phyloP scores from a whole-genome alignment of 2,329 filamentous ascomycete genomes.

The Fusarium keratoplasticum region DNA sequence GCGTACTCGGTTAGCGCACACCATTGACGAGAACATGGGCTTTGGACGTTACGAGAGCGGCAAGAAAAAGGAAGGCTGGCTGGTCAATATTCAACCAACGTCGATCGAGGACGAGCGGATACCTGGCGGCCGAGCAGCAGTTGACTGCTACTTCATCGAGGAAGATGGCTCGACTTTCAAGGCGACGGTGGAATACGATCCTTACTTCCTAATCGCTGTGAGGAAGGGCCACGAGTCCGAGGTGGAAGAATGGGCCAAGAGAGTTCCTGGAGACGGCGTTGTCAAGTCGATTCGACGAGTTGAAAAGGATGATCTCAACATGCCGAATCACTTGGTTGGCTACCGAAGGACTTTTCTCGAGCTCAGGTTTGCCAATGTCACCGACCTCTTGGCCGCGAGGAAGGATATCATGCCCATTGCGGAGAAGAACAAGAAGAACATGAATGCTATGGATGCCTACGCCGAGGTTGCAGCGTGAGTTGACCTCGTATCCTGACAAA shows the following conservation, averaged over 20 bases:
- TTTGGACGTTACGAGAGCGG: conserved; percentile 93
- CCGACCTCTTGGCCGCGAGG: conserved; percentile 85
- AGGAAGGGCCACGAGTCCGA: conserved; percentile 90
- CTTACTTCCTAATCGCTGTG: conserved; percentile 93
- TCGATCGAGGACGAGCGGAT: conserved; percentile 86
- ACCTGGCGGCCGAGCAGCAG: conserved; percentile 85
- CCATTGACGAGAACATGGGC: conserved; percentile 94
- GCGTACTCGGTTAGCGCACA: conserved; percentile 82
- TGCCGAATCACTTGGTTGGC: conserved; percentile 96
- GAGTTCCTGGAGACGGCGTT: conserved; percentile 81
- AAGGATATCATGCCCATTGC: conserved; percentile 89
- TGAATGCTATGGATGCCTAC: conserved; percentile 98
- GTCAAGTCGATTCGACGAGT: conserved; percentile 82
- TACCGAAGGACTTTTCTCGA: conserved; percentile 90
- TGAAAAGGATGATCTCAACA: conserved; percentile 92
- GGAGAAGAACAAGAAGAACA: conserved; percentile 95
- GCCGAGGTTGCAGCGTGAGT: conserved; percentile 90
- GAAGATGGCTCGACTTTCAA: conserved; percentile 93
- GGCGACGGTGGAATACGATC: conserved; percentile 94
- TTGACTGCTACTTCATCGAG: conserved; percentile 98
- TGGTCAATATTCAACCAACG: conserved; percentile 94
- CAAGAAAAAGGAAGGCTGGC: conserved; percentile 85
- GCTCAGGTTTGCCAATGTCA: conserved; percentile 87
- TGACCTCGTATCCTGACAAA: not conserved
- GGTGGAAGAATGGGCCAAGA: conserved; percentile 94